A percentile compares a stretch with the other conserved stretches of the same genome.
These are phyloP conservation scores for Candida tibetensis DNA, from an alignment of 805 yeast genomes.

Conservation along the genomic window DNA sequence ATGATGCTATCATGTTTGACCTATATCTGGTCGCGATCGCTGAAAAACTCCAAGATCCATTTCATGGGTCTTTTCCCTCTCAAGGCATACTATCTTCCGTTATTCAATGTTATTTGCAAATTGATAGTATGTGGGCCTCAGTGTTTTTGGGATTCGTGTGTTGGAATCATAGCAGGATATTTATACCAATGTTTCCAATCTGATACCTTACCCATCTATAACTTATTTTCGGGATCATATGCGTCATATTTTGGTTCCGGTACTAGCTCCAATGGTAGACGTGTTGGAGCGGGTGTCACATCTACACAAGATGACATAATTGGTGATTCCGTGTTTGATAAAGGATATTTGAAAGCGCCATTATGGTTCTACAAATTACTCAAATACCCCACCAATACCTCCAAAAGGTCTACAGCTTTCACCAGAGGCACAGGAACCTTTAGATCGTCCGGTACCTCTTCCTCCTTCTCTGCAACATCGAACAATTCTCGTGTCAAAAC, in stretches of 20 bases:
- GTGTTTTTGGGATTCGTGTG: constrained; percentile 37
- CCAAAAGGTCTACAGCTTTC: constrained; percentile 8
- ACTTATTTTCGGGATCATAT: constrained; percentile 34
- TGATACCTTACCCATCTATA: constrained; percentile 43
- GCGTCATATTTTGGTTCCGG: constrained; percentile 7
- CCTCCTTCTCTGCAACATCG: not conserved
- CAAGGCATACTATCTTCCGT: constrained; percentile 55
- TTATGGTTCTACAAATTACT: constrained; percentile 31
- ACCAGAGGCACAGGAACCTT: not conserved
- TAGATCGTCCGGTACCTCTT: not conserved
- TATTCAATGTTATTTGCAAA: constrained; percentile 31
- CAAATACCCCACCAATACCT: constrained; percentile 23
- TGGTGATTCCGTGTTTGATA: constrained; percentile 45
- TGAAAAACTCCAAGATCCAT: constrained; percentile 50
- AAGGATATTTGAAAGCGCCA: constrained; percentile 59
- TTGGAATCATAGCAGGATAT: constrained; percentile 58
- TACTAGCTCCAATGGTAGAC: constrained; percentile 16
- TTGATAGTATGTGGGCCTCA: constrained; percentile 43
- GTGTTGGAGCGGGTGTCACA: constrained; percentile 30
- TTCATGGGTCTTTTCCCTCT: constrained; percentile 53
- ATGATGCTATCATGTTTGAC: constrained; percentile 55
- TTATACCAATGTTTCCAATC: constrained; percentile 63
- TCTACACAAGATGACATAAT: constrained; percentile 17
- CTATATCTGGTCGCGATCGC: constrained; percentile 59
- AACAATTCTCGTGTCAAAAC: not conserved